phyloP scores from a whole-genome alignment of 2,329 filamentous ascomycete genomes.

The Aureobasidium zeae region DNA sequence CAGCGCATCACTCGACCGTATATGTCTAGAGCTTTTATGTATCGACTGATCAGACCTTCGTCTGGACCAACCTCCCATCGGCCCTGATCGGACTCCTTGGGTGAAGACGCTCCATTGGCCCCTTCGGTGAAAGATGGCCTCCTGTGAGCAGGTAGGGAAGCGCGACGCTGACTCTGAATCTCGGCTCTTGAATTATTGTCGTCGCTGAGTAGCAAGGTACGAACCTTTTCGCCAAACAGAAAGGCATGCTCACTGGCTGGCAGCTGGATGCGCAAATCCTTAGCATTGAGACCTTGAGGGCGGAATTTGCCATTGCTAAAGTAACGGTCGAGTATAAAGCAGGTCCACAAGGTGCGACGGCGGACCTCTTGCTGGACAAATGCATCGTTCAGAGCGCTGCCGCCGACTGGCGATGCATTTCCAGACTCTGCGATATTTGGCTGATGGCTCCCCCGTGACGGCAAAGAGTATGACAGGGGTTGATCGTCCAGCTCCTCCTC shows the following conservation, averaged over 20 bases:
- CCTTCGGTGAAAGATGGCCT: constrained; percentile 14
- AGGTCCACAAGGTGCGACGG: constrained; percentile 65
- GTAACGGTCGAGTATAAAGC: constrained; percentile 62
- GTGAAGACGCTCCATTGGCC: background rate
- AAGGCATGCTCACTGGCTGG: constrained; percentile 60
- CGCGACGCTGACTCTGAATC: constrained; percentile 39
- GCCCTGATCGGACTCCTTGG: constrained; percentile 34
- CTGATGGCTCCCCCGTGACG: constrained; percentile 23
- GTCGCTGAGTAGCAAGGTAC: constrained; percentile 41
- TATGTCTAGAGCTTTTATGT: constrained; percentile 46
- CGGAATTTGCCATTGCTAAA: constrained; percentile 56
- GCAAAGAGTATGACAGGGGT: constrained; percentile 29
- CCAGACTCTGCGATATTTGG: background rate
- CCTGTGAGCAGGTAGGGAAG: constrained; percentile 27
- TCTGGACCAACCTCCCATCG: constrained; percentile 44
- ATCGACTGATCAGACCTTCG: constrained; percentile 41
- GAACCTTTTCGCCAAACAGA: constrained; percentile 50
- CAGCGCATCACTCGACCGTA: constrained; percentile 48
- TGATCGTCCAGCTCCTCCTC: constrained; percentile 39
- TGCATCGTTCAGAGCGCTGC: constrained; percentile 27
- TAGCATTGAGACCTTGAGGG: constrained; percentile 48
- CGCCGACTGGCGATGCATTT: background rate
- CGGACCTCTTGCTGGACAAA: constrained; percentile 55
- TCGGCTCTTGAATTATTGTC: constrained; percentile 28
- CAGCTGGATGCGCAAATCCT: constrained; percentile 55